A percentile compares a stretch with the other conserved stretches of the same genome.
Evolutionary conservation across 805 yeast species (phyloP).

Genomic region (Metschnikowia bowlesiae): DNA sequence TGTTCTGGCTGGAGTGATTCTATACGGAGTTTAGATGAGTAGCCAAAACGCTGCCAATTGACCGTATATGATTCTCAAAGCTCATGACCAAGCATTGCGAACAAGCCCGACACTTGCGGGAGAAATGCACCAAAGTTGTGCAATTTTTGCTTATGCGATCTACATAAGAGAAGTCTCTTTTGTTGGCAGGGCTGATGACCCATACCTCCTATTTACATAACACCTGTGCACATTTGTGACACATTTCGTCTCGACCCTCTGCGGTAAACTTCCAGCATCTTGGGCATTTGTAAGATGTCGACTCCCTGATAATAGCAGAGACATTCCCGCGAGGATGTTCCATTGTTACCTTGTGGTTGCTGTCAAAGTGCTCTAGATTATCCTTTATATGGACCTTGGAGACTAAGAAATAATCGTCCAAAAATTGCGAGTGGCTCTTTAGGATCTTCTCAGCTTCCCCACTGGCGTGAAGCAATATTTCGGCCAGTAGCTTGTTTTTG

Average conservation of each 20-base stretch:
- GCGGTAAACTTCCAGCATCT: slow-evolving; percentile 89
- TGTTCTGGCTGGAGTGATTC: too few species aligned
- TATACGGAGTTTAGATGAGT: too few species aligned
- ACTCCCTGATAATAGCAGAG: slow-evolving; percentile 37
- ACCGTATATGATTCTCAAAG: too few species aligned
- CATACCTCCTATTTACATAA: slow-evolving; percentile 23
- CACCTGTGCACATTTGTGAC: slow-evolving; percentile 59
- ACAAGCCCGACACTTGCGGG: too few species aligned
- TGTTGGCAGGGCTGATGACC: background rate
- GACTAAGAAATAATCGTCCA: slow-evolving; percentile 54
- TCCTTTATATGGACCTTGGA: slow-evolving; percentile 42
- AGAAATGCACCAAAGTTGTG: too few species aligned
- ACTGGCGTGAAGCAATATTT: slow-evolving; percentile 25
- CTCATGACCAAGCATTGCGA: too few species aligned
- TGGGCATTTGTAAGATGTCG: slow-evolving; percentile 67
- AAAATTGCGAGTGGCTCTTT: slow-evolving; percentile 18
- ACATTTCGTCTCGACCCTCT: slow-evolving; percentile 46
- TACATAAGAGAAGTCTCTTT: background rate
- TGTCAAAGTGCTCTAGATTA: background rate
- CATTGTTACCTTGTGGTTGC: background rate
- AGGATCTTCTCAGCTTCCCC: slow-evolving; percentile 15
- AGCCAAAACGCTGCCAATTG: too few species aligned
- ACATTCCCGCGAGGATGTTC: slow-evolving; percentile 20
- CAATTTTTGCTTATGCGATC: background rate
- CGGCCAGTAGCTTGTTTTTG: slow-evolving; percentile 58